Conservation (phyloP, 2,329 filamentous ascomycete species). For the Gnomoniopsis sp. region DNA sequence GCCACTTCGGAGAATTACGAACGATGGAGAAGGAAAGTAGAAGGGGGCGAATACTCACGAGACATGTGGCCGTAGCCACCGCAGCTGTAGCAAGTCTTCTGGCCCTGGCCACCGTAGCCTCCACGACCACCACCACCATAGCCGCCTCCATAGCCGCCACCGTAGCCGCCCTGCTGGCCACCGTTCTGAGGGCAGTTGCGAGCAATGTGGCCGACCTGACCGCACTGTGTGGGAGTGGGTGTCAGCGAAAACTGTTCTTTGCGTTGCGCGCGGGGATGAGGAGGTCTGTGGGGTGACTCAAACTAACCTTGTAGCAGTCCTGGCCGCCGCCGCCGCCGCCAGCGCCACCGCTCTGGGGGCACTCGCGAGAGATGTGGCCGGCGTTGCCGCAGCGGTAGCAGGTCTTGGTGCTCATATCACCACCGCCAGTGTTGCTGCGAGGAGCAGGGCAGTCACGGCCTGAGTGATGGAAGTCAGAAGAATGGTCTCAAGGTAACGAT, state of each 20-base stretch:
- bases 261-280: slow-evolving; percentile 55
- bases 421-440: slow-evolving; percentile 7
- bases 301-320: slow-evolving; percentile 81
- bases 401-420: slow-evolving; percentile 76
- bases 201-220: slow-evolving; percentile 93
- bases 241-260: slow-evolving; percentile 46
- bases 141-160: slow-evolving; percentile 44
- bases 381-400: slow-evolving; percentile 77
- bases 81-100: slow-evolving; percentile 96
- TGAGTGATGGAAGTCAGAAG: slow-evolving; percentile 26
- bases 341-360: slow-evolving; percentile 51
- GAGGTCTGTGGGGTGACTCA: not conserved
- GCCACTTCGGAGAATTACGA: not conserved
- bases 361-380: slow-evolving; percentile 91
- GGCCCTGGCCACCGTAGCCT: slow-evolving; percentile 39
- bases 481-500: not conserved
- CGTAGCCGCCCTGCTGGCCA: slow-evolving; percentile 29
- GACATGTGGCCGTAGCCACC: slow-evolving; percentile 97
- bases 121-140: slow-evolving; percentile 30
- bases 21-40: not conserved
- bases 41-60: slow-evolving; percentile 47
- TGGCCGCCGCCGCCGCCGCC: slow-evolving; percentile 44
- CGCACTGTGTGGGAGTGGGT: slow-evolving; percentile 56
- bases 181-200: slow-evolving; percentile 76
- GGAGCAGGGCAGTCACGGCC: slow-evolving; percentile 83